Evolutionary conservation across 2,329 filamentous ascomycete species (phyloP).

Genomic region (Didymella pomorum): DNA sequence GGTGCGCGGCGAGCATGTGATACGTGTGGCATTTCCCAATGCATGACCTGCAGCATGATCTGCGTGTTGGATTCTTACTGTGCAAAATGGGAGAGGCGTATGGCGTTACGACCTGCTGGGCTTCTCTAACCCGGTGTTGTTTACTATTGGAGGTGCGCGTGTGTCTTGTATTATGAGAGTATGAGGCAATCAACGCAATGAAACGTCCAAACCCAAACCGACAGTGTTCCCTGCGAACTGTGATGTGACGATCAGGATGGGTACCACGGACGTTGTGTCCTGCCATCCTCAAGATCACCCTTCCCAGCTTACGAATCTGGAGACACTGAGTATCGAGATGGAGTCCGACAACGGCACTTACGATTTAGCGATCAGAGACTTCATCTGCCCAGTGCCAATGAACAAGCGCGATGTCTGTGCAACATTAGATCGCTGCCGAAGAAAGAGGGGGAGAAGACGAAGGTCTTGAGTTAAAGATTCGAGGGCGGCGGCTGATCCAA

Average conservation of each 20-base stretch:
- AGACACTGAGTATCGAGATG: neutral
- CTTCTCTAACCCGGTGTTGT: conserved; percentile 16
- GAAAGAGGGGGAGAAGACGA: neutral
- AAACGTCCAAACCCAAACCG: conserved; percentile 11
- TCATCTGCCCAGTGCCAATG: neutral
- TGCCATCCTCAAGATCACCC: neutral
- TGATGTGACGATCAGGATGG: neutral
- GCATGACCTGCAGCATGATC: conserved; percentile 14
- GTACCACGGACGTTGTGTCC: neutral
- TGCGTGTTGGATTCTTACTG: conserved; percentile 25
- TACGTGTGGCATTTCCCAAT: conserved; percentile 14
- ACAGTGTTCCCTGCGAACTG: neutral
- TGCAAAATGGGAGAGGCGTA: conserved; percentile 32
- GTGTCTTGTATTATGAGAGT: conserved; percentile 18
- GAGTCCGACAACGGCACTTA: neutral
- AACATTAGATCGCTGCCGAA: neutral
- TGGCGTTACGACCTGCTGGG: conserved; percentile 25
- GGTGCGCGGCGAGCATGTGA: conserved; percentile 14
- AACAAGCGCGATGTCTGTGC: neutral
- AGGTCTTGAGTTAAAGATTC: neutral
- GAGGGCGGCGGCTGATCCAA: neutral
- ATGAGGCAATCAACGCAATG: conserved; percentile 19
- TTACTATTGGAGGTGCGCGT: conserved; percentile 16
- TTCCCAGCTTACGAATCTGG: neutral
- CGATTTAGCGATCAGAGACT: neutral